These are phyloP conservation scores for Ustilago xerochloae DNA, from an alignment of 1,284 basidiomycete genomes.

Conservation along the genomic window DNA sequence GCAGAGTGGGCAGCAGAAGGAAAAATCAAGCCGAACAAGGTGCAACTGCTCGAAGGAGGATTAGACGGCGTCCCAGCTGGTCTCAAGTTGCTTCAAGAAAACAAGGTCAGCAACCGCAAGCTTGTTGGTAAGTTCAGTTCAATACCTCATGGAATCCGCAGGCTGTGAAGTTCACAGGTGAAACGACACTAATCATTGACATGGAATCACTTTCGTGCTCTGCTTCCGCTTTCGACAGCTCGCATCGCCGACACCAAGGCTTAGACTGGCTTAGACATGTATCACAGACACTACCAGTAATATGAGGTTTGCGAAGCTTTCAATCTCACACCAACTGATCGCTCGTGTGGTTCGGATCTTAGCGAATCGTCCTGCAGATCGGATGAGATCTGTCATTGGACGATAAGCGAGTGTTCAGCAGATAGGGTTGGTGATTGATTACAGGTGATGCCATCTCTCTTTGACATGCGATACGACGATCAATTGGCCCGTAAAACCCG, in stretches of 20 bases:
- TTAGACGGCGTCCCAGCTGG: slow-evolving; percentile 46
- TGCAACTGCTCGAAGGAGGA: slow-evolving; percentile 50
- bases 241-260: slow-evolving; percentile 29
- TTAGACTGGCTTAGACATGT: neutral
- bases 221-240: slow-evolving; percentile 6
- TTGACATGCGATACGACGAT: neutral
- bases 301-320: too few species aligned
- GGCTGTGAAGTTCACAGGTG: too few species aligned
- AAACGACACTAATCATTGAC: neutral
- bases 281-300: too few species aligned
- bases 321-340: too few species aligned
- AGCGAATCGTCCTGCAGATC: neutral
- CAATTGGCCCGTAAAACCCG: neutral
- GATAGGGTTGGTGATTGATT: neutral
- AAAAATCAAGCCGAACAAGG: slow-evolving; percentile 54
- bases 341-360: too few species aligned
- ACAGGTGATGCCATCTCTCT: too few species aligned
- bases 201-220: neutral
- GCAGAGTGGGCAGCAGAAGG: slow-evolving; percentile 56
- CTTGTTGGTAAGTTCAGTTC: slow-evolving; percentile 61
- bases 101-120: slow-evolving; percentile 65
- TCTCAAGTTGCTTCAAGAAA: slow-evolving; percentile 51
- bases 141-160: neutral
- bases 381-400: slow-evolving; percentile 1
- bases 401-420: slow-evolving; percentile 1